A percentile compares a stretch with the other conserved stretches of the same genome.
Conservation (phyloP, 768 basidiomycete species). For the Postia placenta region DNA sequence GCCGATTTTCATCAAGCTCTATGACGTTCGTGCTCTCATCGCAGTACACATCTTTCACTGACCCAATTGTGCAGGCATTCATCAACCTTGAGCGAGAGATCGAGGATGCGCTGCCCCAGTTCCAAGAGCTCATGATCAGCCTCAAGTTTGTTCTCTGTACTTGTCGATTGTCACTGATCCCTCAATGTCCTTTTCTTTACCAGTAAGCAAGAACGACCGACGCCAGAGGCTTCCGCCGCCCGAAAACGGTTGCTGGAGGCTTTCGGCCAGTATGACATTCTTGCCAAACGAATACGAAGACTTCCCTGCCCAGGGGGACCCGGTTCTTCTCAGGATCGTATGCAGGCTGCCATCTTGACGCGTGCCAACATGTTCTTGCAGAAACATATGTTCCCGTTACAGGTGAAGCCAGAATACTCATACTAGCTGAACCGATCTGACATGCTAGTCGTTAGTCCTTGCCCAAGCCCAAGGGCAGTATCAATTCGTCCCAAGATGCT, state of each 20-base stretch:
- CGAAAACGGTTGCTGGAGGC: slow-evolving; percentile 81
- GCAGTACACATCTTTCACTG: background rate
- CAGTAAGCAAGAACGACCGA: slow-evolving; percentile 45
- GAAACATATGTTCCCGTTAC: slow-evolving; percentile 85
- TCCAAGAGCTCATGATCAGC: slow-evolving; percentile 76
- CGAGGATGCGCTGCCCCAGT: slow-evolving; percentile 79
- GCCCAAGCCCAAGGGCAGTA: slow-evolving; percentile 40
- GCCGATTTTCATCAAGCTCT: slow-evolving; percentile 62
- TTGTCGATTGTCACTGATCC: background rate
- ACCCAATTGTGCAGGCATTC: slow-evolving; percentile 48
- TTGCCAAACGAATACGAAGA: slow-evolving; percentile 78
- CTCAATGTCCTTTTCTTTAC: background rate
- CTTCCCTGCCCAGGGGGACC: slow-evolving; percentile 57
- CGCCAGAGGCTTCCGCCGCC: slow-evolving; percentile 59
- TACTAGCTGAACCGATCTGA: background rate
- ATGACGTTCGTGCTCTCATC: slow-evolving; percentile 45
- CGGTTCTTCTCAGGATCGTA: slow-evolving; percentile 72
- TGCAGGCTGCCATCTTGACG: slow-evolving; percentile 76
- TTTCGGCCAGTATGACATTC: slow-evolving; percentile 83
- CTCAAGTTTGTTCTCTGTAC: slow-evolving; percentile 45
- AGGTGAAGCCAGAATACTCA: slow-evolving; percentile 34
- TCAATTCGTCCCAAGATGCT: slow-evolving; percentile 10
- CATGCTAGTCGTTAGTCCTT: slow-evolving; percentile 38
- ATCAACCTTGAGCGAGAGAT: slow-evolving; percentile 80
- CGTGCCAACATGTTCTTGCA: slow-evolving; percentile 78